These are phyloP conservation scores for Paramyrothecium roridum DNA, from an alignment of 2,329 filamentous ascomycete genomes.

Conservation along the genomic window DNA sequence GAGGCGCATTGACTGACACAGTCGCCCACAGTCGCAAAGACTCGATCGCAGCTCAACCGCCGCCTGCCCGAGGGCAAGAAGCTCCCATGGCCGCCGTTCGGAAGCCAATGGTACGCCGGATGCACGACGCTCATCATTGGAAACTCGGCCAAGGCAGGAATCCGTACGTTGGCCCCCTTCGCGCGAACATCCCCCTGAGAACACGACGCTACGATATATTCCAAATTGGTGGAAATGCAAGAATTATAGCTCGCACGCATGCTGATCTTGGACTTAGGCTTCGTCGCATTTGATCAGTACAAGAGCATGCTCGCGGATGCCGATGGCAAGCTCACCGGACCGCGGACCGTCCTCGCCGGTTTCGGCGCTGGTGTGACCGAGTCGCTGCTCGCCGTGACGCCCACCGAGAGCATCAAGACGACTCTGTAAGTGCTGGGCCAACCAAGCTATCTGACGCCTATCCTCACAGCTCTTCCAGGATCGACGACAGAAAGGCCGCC, in stretches of 20 bases:
- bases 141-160: slow-evolving; percentile 93
- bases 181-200: slow-evolving; percentile 5
- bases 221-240: too few relatives aligned
- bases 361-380: slow-evolving; percentile 95
- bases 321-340: slow-evolving; percentile 84
- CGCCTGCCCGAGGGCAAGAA: slow-evolving; percentile 78
- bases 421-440: slow-evolving; percentile 64
- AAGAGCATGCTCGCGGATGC: slow-evolving; percentile 78
- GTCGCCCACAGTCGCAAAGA: slow-evolving; percentile 75
- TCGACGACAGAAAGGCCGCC: slow-evolving; percentile 86
- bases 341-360: slow-evolving; percentile 85
- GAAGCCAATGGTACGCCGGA: slow-evolving; percentile 92
- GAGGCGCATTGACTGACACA: slow-evolving; percentile 7
- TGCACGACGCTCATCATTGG: slow-evolving; percentile 97
- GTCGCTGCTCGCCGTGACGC: slow-evolving; percentile 88
- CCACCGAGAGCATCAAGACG: slow-evolving; percentile 97
- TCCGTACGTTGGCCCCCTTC: slow-evolving; percentile 61
- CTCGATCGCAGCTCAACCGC: slow-evolving; percentile 87
- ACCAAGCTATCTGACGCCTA: too few relatives aligned
- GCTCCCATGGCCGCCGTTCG: slow-evolving; percentile 92
- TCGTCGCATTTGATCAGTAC: slow-evolving; percentile 95
- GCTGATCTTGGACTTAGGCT: slow-evolving; percentile 35
- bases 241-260: not conserved
- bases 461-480: too few relatives aligned
- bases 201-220: not conserved